phyloP scores from a whole-genome alignment of 495 filamentous ascomycete species.

The Neurospora discreta region DNA sequence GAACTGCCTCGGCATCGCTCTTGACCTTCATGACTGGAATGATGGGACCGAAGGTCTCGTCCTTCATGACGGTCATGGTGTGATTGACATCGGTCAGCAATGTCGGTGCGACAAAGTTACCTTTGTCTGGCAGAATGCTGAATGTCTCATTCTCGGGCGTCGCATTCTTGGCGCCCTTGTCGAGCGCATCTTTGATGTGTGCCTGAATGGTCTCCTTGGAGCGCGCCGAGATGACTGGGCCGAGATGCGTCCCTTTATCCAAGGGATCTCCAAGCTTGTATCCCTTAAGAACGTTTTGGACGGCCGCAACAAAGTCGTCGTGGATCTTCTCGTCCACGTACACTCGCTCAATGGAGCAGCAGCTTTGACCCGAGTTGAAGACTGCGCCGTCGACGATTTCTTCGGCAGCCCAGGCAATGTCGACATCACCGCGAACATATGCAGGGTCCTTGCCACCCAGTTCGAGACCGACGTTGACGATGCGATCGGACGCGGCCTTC shows the following conservation, averaged over 20 bases:
- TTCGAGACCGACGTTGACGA: slow-evolving; percentile 77
- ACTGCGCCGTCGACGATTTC: slow-evolving; percentile 89
- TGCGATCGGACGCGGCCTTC: slow-evolving; percentile 63
- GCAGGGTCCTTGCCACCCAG: slow-evolving; percentile 91
- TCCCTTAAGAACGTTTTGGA: slow-evolving; percentile 69
- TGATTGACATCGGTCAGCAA: slow-evolving; percentile 76
- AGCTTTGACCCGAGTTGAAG: slow-evolving; percentile 96
- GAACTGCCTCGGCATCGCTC: slow-evolving; percentile 68
- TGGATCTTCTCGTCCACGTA: slow-evolving; percentile 83
- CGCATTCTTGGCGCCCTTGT: slow-evolving; percentile 70
- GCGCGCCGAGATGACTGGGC: slow-evolving; percentile 73
- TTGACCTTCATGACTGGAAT: slow-evolving; percentile 91
- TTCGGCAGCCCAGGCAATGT: slow-evolving; percentile 79
- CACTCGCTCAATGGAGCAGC: slow-evolving; percentile 84
- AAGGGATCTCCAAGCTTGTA: slow-evolving; percentile 86
- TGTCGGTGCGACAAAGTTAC: slow-evolving; percentile 80
- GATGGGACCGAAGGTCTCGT: slow-evolving; percentile 93
- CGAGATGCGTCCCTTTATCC: slow-evolving; percentile 67
- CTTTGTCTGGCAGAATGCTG: slow-evolving; percentile 49
- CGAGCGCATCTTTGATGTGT: slow-evolving; percentile 75
- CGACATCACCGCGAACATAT: slow-evolving; percentile 76
- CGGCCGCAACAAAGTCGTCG: slow-evolving; percentile 64
- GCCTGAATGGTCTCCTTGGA: slow-evolving; percentile 64
- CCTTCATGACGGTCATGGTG: slow-evolving; percentile 80
- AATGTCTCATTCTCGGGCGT: slow-evolving; percentile 79